Evolutionary conservation across 179 eudicot genomes (phyloP).

Genomic region (Camellia oleifera): DNA sequence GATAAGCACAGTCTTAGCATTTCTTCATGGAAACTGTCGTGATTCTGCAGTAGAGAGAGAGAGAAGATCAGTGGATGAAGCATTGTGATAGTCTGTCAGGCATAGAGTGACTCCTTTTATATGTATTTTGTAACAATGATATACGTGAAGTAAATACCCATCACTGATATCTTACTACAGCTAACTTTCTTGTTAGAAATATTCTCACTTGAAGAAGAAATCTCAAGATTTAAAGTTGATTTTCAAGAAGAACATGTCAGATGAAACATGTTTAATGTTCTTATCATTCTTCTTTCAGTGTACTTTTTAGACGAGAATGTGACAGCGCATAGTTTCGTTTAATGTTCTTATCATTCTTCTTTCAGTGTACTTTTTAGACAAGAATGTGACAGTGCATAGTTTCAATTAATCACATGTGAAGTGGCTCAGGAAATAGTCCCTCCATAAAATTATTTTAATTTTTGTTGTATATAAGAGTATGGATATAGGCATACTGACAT

Average conservation of each 20-base stretch:
- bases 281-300: no score
- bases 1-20: neutral
- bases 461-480: no score
- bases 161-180: neutral
- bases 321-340: neutral
- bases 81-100: neutral
- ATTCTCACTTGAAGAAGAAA: neutral
- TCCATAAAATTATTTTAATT: neutral
- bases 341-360: no score
- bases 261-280: neutral
- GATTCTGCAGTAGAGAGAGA: neutral
- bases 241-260: constrained; percentile 2
- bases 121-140: neutral
- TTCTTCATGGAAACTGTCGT: neutral
- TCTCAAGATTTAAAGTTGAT: no score
- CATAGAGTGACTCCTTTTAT: neutral
- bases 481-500: neutral
- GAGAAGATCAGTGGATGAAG: neutral
- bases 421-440: neutral
- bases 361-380: neutral
- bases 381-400: neutral
- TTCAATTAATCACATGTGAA: neutral
- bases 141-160: neutral
- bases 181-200: neutral
- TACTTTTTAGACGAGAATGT: neutral